Percentiles rank a stretch among this genome's conserved stretches.
These are phyloP conservation scores for Rhododendron kiyosumense DNA, from an alignment of 148 eudicot species.

Conservation along the genomic window DNA sequence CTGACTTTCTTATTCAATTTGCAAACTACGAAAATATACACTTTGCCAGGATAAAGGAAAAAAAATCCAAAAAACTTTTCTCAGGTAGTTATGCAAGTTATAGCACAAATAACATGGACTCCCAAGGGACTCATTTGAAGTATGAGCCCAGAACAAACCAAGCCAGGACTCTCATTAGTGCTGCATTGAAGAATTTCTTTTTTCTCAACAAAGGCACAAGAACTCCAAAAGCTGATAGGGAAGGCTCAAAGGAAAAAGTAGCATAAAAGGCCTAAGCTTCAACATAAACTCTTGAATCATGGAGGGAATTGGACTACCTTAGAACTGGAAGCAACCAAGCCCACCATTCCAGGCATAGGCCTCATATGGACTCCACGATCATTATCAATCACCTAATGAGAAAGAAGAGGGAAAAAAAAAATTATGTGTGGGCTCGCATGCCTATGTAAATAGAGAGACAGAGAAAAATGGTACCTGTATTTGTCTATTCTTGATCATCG, in stretches of 20 bases:
- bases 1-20: not conserved
- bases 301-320: slow-evolving; percentile 45
- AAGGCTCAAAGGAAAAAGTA: not conserved
- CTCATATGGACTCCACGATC: slow-evolving; percentile 93
- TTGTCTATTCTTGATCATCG: slow-evolving; percentile 93
- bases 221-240: slow-evolving; percentile 8
- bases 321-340: slow-evolving; percentile 49
- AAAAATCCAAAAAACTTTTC: not conserved
- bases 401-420: not conserved
- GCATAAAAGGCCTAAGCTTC: not conserved
- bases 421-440: not conserved
- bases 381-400: slow-evolving; percentile 73
- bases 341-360: slow-evolving; percentile 98
- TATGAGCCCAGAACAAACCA: not conserved
- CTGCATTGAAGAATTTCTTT: not conserved
- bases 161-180: not conserved
- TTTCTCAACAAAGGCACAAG: not conserved
- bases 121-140: not conserved
- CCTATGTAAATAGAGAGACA: not conserved
- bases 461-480: slow-evolving; percentile 47
- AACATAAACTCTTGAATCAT: not conserved
- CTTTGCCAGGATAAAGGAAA: not conserved
- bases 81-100: not conserved
- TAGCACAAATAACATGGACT: not conserved
- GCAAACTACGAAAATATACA: not conserved